Evolutionary conservation across 1,139 yeast species (phyloP).

Genomic region (Meyerozyma elateridarum): DNA sequence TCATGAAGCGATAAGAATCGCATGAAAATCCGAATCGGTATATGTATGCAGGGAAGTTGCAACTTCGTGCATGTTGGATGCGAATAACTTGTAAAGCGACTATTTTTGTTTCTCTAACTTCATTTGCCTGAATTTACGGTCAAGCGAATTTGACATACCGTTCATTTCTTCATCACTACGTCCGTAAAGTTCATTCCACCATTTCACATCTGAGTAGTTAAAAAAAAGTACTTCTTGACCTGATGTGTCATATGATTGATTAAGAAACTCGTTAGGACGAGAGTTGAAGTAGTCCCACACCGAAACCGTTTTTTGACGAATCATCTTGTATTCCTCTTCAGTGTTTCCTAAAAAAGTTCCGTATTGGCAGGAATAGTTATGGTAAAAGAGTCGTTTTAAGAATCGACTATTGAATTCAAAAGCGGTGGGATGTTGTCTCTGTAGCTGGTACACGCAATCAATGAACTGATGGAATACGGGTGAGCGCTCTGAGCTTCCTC

Average conservation of each 20-base stretch:
- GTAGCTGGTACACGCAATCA: constrained; percentile 80
- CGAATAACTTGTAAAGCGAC: no score
- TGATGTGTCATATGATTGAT: constrained; percentile 34
- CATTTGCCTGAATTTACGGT: constrained; percentile 40
- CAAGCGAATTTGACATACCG: constrained; percentile 43
- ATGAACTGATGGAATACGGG: constrained; percentile 93
- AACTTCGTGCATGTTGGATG: no score
- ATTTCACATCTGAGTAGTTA: constrained; percentile 60
- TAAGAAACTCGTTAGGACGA: constrained; percentile 65
- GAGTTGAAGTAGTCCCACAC: constrained; percentile 95
- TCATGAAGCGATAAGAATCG: no score
- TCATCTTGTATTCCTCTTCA: constrained; percentile 53
- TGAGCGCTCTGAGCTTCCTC: constrained; percentile 52
- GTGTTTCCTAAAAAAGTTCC: constrained; percentile 82
- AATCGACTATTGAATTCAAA: constrained; percentile 91
- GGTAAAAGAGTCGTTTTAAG: constrained; percentile 76
- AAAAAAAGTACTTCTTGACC: constrained; percentile 53
- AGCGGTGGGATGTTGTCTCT: constrained; percentile 60
- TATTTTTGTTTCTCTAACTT: constrained; percentile 12
- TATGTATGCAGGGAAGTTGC: no score
- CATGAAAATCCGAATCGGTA: no score
- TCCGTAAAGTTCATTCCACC: constrained; percentile 89
- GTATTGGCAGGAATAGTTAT: constrained; percentile 88
- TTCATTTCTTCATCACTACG: constrained; percentile 80
- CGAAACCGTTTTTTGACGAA: constrained; percentile 54